A percentile compares a stretch with the other conserved stretches of the same genome.
Conservation (phyloP, 306 rosid genomes). For the Trifolium subterraneum region DNA sequence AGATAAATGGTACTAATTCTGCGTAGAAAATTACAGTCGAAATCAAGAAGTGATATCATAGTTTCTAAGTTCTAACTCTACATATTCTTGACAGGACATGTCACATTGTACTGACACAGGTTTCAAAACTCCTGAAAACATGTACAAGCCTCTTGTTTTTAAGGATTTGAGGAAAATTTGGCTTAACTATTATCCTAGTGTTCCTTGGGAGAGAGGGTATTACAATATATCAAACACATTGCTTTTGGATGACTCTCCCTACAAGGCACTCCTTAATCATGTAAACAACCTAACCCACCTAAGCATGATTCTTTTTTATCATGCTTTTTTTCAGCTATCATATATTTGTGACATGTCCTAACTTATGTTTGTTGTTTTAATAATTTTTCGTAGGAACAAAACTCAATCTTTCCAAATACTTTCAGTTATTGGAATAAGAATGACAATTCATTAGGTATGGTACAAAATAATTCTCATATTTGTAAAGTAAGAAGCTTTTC, state of each 20-base stretch:
- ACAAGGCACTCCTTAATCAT: constrained; percentile 83
- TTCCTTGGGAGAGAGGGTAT: constrained; percentile 78
- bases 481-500: neutral
- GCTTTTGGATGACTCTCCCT: constrained; percentile 89
- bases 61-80: neutral
- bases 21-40: too few relatives aligned
- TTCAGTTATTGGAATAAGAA: constrained; percentile 50
- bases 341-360: neutral
- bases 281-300: constrained; percentile 42
- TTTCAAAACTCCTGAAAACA: constrained; percentile 68
- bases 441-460: constrained; percentile 72
- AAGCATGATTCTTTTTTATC: neutral
- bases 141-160: constrained; percentile 66
- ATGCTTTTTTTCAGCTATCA: neutral
- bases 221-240: constrained; percentile 70
- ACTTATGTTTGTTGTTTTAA: constrained; percentile 30
- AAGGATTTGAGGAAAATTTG: constrained; percentile 83
- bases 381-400: constrained; percentile 54
- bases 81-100: constrained; percentile 52
- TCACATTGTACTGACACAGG: constrained; percentile 68
- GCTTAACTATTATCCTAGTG: constrained; percentile 70
- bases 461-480: neutral
- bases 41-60: too few relatives aligned
- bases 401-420: constrained; percentile 67
- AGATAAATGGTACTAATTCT: too few relatives aligned